Evolutionary conservation across 2,329 filamentous ascomycete species (phyloP), one percentile per base, ranked within the genome.

Genomic region (Aschersonia sp.): DNA sequence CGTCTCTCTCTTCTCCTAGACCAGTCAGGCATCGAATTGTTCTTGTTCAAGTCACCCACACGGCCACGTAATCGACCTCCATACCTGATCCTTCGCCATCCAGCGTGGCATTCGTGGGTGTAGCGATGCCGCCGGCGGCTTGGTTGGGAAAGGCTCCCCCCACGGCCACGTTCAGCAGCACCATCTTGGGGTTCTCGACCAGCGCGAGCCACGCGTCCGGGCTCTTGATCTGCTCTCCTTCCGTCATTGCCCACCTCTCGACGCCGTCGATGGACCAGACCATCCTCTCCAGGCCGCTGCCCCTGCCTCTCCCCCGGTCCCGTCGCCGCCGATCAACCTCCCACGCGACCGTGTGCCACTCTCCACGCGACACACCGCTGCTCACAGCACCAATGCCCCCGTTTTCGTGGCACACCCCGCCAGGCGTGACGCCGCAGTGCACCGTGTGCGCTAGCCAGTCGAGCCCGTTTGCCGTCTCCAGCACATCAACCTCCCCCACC

Each of bases 401-500:
- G 30, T 61, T 59, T 55, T 71, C 69, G 41, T 64, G 61, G 54
- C 69, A 72, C 1, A 62, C 61, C 1, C 68, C 69, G 22, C 64
- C 65, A 4, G 56, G 55, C 44, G 56, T 55, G 3, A 52, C 51
- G 46, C 67, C 68, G 56, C 69, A 72, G 58, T 72, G 69, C 3
- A 66, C 54, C 0, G 63, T 66, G 43, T 66, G 59, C 53, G 60
- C 64, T 30, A 61, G 58, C 6, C 49, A 58, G 22, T 50, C 39
- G 31, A 56, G 52, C 37, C 68, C 69, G 55, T 70, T 70, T 47
- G 65, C 54, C 6, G 59, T 56, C 56, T 72, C 70, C 48, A 72
- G 53, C 43, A 72, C 60, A 57, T 72, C 70, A 44, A 71, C 59
- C 58, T 72, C 70, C 48, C 66, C 66, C 10, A 64, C 54, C 5